Percentiles rank a stretch among this genome's conserved stretches.
These are phyloP conservation scores for Nakazawaea sp. DNA, from an alignment of 805 yeast genomes.

Conservation along the genomic window DNA sequence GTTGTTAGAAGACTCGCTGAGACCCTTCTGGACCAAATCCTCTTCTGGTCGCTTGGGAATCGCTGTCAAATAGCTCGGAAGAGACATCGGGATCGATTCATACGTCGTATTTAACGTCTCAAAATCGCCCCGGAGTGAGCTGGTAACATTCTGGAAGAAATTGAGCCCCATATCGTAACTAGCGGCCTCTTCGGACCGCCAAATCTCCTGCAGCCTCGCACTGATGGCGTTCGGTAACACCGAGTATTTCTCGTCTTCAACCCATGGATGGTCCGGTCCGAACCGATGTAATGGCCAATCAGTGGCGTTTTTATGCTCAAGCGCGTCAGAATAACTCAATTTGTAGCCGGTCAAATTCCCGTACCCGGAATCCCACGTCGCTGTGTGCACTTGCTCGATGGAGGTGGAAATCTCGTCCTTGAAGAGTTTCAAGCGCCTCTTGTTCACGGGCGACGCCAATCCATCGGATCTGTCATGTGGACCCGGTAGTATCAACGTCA, in stretches of 20 bases:
- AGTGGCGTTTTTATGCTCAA: conserved; percentile 34
- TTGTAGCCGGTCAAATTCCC: conserved; percentile 71
- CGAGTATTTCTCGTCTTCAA: conserved; percentile 44
- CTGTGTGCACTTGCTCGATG: conserved; percentile 26
- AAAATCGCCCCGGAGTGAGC: conserved; percentile 38
- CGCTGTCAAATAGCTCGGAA: conserved; percentile 22
- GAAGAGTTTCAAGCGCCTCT: conserved; percentile 25
- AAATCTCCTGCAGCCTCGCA: conserved; percentile 38
- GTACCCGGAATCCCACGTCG: conserved; percentile 42
- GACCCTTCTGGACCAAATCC: conserved; percentile 1
- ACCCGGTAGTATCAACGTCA: conserved; percentile 35
- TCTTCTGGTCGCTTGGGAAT: conserved; percentile 1
- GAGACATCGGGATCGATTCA: conserved; percentile 20
- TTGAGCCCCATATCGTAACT: conserved; percentile 7
- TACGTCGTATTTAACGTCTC: conserved; percentile 15
- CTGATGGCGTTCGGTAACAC: conserved; percentile 57
- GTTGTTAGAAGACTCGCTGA: conserved; percentile 7
- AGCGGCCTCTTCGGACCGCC: conserved; percentile 26
- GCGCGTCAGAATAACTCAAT: conserved; percentile 55
- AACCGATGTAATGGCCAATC: conserved; percentile 49
- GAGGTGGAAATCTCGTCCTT: conserved; percentile 26
- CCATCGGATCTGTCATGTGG: conserved; percentile 10
- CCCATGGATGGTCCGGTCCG: conserved; percentile 27
- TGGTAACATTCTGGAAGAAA: conserved; percentile 40
- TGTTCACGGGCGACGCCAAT: conserved; percentile 13